Evolutionary conservation across 2,329 filamentous ascomycete genomes (phyloP).

Genomic region (Cladophialophora bantiana): DNA sequence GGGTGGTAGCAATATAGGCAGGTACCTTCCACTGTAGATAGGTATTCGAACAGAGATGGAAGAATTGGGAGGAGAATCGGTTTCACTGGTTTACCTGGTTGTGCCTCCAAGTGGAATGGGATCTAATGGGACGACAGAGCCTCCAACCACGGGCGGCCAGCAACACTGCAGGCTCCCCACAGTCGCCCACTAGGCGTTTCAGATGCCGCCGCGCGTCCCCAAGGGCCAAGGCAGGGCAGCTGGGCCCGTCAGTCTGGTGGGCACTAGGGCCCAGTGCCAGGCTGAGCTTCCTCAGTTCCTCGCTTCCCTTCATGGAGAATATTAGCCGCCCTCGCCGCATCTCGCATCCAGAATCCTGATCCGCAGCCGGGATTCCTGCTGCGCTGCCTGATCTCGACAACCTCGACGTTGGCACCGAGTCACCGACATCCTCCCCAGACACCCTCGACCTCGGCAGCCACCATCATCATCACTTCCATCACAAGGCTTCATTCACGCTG

Average conservation of each 20-base stretch:
- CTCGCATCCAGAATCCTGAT: neutral
- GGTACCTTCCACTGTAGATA: neutral
- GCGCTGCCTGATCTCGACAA: neutral
- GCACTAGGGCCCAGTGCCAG: neutral
- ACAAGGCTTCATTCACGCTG: neutral
- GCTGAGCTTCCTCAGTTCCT: neutral
- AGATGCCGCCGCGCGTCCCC: neutral
- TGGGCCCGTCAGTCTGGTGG: too few relatives aligned
- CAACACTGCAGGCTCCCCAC: neutral
- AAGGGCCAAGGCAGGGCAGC: too few relatives aligned
- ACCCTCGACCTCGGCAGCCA: neutral
- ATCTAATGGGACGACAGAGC: neutral
- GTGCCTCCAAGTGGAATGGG: slow-evolving; percentile 2
- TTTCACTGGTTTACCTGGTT: slow-evolving; percentile 1
- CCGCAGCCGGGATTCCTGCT: neutral
- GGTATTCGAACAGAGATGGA: slow-evolving; percentile 5
- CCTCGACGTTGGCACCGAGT: neutral
- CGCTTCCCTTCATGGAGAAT: neutral
- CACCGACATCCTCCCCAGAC: neutral
- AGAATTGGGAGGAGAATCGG: neutral
- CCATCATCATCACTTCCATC: neutral
- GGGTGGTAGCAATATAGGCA: neutral
- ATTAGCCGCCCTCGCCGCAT: slow-evolving; percentile 8
- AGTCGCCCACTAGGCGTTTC: slow-evolving; percentile 1
- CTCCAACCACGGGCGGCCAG: slow-evolving; percentile 2